Conservation (phyloP, 108 stramenopile species). For the Licmophora abbreviata region DNA sequence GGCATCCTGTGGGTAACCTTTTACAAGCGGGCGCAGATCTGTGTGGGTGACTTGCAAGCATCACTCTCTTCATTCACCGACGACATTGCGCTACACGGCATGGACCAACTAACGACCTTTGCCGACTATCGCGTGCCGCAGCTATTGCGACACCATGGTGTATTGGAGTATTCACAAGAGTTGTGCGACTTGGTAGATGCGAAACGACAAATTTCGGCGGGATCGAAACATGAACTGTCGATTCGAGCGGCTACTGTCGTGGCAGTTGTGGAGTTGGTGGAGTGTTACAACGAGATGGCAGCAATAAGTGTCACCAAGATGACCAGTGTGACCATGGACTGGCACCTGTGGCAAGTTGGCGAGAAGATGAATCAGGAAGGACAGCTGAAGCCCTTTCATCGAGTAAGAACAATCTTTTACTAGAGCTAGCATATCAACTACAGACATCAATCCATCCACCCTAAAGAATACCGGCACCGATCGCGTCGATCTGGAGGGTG, state of each 20-base stretch:
- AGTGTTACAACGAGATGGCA: conserved; percentile 9
- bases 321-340: conserved; percentile 77
- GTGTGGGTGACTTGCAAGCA: conserved; percentile 82
- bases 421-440: too few species aligned
- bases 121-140: conserved; percentile 93
- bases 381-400: conserved; percentile 58
- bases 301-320: conserved; percentile 12
- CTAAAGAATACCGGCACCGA: too few species aligned
- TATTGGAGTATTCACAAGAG: conserved; percentile 51
- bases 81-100: conserved; percentile 9
- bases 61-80: conserved; percentile 34
- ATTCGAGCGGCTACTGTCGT: conserved; percentile 86
- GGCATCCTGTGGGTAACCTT: conserved; percentile 51
- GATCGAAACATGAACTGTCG: conserved; percentile 67
- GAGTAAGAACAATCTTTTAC: conserved; percentile 74
- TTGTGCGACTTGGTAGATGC: conserved; percentile 53
- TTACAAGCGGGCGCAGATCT: conserved; percentile 90
- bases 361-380: conserved; percentile 59
- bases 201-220: conserved; percentile 30
- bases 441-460: too few species aligned
- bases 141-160: conserved; percentile 60
- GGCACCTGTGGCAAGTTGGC: conserved; percentile 84
- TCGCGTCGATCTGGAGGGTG: too few species aligned
- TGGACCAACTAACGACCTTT: conserved; percentile 74
- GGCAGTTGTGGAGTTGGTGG: conserved; percentile 70